Conservation (phyloP, 768 basidiomycete genomes). For the Leccinum aurantiacum region DNA sequence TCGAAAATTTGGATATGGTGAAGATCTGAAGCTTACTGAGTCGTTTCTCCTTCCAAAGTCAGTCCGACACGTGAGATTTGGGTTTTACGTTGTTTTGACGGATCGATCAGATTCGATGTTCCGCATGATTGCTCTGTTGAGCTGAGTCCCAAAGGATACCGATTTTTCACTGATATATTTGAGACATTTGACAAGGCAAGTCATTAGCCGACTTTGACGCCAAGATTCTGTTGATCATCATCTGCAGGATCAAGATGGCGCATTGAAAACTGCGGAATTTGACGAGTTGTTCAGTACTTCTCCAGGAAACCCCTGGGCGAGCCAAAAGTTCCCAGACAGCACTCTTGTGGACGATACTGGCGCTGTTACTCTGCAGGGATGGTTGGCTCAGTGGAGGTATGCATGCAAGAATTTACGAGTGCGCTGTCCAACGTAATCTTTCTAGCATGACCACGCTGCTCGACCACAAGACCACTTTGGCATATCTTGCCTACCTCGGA, state of each 20-base stretch:
- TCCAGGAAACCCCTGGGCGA: conserved; percentile 95
- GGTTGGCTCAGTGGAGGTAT: conserved; percentile 98
- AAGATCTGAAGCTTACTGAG: conserved; percentile 88
- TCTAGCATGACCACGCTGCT: conserved; percentile 93
- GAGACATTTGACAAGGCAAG: conserved; percentile 89
- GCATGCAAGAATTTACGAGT: conserved; percentile 20
- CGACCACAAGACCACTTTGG: conserved; percentile 88
- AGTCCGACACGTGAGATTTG: conserved; percentile 28
- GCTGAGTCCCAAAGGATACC: conserved; percentile 89
- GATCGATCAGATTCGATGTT: conserved; percentile 76
- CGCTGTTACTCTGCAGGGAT: conserved; percentile 93
- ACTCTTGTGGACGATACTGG: conserved; percentile 85
- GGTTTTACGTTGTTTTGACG: conserved; percentile 12
- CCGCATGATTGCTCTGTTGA: conserved; percentile 94
- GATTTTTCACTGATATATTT: conserved; percentile 96
- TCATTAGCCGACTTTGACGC: neutral
- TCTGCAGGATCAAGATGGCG: conserved; percentile 89
- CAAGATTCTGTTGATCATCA: conserved; percentile 1
- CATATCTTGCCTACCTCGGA: conserved; percentile 94
- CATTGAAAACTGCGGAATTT: conserved; percentile 78
- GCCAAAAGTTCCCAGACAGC: conserved; percentile 88
- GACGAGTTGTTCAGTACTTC: conserved; percentile 90
- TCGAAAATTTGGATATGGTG: conserved; percentile 93
- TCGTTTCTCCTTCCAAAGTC: conserved; percentile 87
- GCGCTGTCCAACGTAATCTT: conserved; percentile 1